phyloP scores from a whole-genome alignment of 768 basidiomycete species.

The Lentinula sp. region DNA sequence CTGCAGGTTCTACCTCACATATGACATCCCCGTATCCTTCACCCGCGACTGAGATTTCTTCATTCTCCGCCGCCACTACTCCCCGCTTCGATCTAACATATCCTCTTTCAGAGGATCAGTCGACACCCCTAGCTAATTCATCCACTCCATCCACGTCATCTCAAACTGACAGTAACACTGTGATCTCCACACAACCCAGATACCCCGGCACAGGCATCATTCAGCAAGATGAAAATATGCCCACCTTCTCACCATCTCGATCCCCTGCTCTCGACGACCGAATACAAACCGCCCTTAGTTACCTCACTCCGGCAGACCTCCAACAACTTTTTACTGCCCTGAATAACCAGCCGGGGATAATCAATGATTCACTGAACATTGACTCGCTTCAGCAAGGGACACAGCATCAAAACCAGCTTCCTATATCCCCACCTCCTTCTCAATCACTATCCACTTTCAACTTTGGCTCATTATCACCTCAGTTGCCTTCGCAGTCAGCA shows the following conservation, averaged over 20 bases:
- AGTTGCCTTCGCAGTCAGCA: conserved; percentile 10
- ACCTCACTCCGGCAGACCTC: conserved; percentile 50
- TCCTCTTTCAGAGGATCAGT: not conserved
- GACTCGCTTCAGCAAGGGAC: conserved; percentile 15
- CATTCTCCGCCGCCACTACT: conserved; percentile 9
- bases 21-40: conserved; percentile 27
- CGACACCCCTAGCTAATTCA: not conserved
- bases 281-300: conserved; percentile 45
- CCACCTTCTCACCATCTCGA: conserved; percentile 15
- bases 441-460: conserved; percentile 10
- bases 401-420: conserved; percentile 17
- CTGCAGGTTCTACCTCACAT: conserved; percentile 28
- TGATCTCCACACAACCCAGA: conserved; percentile 8
- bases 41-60: conserved; percentile 24
- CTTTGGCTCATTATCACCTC: conserved; percentile 15
- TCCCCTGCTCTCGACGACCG: conserved; percentile 28
- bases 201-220: conserved; percentile 9
- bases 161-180: conserved; percentile 7
- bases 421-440: conserved; percentile 17
- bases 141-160: not conserved
- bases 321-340: conserved; percentile 51
- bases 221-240: conserved; percentile 17
- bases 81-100: conserved; percentile 3
- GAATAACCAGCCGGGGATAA: conserved; percentile 19
- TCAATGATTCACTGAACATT: conserved; percentile 16